Percentiles rank a stretch among this genome's conserved stretches.
Conservation (phyloP, 768 basidiomycete species). For the Suillus subaureus region DNA sequence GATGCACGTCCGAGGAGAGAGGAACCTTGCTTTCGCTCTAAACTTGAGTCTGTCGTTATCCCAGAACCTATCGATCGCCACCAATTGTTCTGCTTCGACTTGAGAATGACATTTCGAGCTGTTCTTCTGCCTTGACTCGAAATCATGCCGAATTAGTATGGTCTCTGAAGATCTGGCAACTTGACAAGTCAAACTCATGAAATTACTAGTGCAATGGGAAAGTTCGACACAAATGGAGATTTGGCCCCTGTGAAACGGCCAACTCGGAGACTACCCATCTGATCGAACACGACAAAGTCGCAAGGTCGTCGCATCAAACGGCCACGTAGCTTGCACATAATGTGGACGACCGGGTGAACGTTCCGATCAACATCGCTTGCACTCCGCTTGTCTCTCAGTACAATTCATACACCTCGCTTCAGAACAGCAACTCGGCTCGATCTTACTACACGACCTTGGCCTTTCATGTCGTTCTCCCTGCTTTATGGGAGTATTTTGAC, state of each 20-base stretch:
- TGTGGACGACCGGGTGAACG: neutral
- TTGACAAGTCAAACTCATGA: neutral
- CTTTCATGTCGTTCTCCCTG: neutral
- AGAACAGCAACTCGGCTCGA: neutral
- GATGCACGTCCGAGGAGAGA: constrained; percentile 6
- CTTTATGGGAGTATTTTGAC: neutral
- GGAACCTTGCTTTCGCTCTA: constrained; percentile 2
- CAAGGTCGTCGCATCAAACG: neutral
- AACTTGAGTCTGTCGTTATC: constrained; percentile 4
- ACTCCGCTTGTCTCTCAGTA: neutral
- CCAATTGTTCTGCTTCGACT: constrained; percentile 2
- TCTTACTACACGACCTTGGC: neutral
- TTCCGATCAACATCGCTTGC: neutral
- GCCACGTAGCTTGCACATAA: constrained; percentile 1
- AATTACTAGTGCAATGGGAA: constrained; percentile 3
- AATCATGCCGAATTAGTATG: constrained; percentile 9
- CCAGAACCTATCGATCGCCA: constrained; percentile 4
- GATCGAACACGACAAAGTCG: constrained; percentile 7
- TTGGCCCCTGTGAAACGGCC: neutral
- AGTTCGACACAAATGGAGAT: constrained; percentile 5
- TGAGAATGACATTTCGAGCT: constrained; percentile 7
- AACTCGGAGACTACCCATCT: neutral
- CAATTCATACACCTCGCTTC: neutral
- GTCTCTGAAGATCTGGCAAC: neutral
- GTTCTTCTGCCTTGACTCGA: constrained; percentile 12